Evolutionary conservation across 139 green algal species (phyloP).

Genomic region (Coccomyxa sp.): DNA sequence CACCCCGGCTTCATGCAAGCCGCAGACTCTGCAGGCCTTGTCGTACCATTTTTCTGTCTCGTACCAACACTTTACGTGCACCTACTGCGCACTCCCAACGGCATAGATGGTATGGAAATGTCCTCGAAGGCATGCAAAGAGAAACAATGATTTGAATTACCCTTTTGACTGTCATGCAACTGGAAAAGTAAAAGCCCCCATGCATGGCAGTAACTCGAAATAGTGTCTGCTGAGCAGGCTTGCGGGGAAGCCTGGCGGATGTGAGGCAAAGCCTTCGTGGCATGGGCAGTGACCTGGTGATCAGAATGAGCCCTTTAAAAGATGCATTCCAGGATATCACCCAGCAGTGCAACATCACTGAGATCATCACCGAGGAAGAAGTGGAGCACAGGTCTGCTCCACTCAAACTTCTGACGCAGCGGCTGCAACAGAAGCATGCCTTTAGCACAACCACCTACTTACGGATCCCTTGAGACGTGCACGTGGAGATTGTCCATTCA

Average conservation of each 20-base stretch:
- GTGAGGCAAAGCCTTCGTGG: constrained; percentile 37
- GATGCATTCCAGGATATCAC: constrained; percentile 29
- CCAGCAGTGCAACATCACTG: constrained; percentile 6
- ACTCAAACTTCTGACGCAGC: too few species aligned
- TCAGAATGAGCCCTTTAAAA: constrained; percentile 36
- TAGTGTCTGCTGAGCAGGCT: constrained; percentile 8
- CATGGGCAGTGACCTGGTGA: constrained; percentile 47
- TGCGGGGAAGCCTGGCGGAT: constrained; percentile 33
- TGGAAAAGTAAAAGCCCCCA: too few species aligned
- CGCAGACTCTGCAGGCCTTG: not conserved
- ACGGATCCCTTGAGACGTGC: not conserved
- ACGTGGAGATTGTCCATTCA: not conserved
- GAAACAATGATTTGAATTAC: too few species aligned
- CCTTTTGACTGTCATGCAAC: too few species aligned
- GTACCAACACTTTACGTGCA: constrained; percentile 34
- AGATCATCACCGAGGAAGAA: constrained; percentile 56
- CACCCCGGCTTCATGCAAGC: constrained; percentile 61
- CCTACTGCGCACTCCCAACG: constrained; percentile 25
- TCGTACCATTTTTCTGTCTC: constrained; percentile 56
- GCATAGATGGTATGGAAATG: constrained; percentile 22
- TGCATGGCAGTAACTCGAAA: too few species aligned
- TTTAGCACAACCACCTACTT: too few species aligned
- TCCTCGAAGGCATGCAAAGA: not conserved
- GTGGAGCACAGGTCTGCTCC: constrained; percentile 44
- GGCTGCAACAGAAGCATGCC: too few species aligned